Percentiles rank a stretch among this genome's conserved stretches.
Conservation (phyloP, 306 rosid species). For the Chamaecrista fasciculata region DNA sequence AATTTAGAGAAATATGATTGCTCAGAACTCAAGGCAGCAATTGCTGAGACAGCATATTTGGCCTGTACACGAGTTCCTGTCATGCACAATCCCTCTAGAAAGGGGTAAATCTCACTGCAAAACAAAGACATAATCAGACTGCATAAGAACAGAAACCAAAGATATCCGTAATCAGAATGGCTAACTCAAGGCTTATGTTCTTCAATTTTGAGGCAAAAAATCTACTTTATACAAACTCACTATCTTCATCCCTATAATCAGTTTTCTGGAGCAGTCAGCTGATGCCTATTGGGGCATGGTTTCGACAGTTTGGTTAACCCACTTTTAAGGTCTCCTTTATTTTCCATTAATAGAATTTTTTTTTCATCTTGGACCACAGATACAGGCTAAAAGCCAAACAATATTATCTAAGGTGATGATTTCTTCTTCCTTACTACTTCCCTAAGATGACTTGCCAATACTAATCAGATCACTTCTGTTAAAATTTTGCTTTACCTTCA, state of each 20-base stretch:
- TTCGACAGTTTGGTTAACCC: background rate
- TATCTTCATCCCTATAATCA: background rate
- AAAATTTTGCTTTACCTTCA: background rate
- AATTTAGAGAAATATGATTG: constrained; percentile 47
- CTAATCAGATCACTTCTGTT: background rate
- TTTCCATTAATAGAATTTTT: background rate
- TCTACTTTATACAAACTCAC: background rate
- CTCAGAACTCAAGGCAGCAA: constrained; percentile 59
- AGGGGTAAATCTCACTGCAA: constrained; percentile 70
- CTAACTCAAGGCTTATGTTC: constrained; percentile 7
- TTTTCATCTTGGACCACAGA: background rate
- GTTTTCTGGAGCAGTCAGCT: background rate
- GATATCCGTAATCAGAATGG: background rate
- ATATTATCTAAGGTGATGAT: background rate
- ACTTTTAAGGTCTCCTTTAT: background rate
- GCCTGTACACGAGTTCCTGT: constrained; percentile 80
- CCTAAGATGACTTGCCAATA: no score
- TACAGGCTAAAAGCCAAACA: background rate
- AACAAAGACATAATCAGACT: constrained; percentile 15
- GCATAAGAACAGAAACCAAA: constrained; percentile 21
- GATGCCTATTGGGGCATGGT: background rate
- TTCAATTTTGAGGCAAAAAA: constrained; percentile 8
- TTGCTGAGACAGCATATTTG: constrained; percentile 69
- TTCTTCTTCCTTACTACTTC: background rate
- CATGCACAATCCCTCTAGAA: constrained; percentile 57